Evolutionary conservation across 2,329 filamentous ascomycete genomes (phyloP).

Genomic region (Bimuria novae-zelandiae): DNA sequence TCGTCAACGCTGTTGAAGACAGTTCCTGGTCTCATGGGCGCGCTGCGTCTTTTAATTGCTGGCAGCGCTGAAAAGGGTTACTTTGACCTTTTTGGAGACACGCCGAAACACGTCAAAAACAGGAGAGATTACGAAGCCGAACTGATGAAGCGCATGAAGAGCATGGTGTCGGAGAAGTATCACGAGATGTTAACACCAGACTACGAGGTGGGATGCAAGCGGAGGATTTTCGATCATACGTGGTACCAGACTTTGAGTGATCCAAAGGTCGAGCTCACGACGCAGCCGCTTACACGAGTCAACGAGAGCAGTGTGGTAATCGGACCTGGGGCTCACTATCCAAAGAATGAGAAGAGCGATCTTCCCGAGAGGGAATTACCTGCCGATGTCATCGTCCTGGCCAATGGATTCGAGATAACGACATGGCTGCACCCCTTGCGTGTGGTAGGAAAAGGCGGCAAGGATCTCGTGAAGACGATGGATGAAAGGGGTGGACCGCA

Average conservation of each 20-base stretch:
- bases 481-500: slow-evolving; percentile 62
- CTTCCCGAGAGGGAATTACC: slow-evolving; percentile 50
- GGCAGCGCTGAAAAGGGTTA: slow-evolving; percentile 50
- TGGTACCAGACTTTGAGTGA: slow-evolving; percentile 61
- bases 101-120: slow-evolving; percentile 43
- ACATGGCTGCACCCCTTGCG: slow-evolving; percentile 59
- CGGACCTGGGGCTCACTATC: slow-evolving; percentile 56
- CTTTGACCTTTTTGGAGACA: slow-evolving; percentile 54
- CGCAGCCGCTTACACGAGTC: slow-evolving; percentile 56
- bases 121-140: slow-evolving; percentile 49
- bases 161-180: slow-evolving; percentile 61
- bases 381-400: slow-evolving; percentile 65
- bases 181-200: slow-evolving; percentile 65
- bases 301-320: slow-evolving; percentile 55
- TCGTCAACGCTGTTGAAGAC: slow-evolving; percentile 51
- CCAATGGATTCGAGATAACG: slow-evolving; percentile 65
- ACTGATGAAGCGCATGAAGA: slow-evolving; percentile 54
- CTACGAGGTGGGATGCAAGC: slow-evolving; percentile 66
- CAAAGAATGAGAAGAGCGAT: slow-evolving; percentile 43
- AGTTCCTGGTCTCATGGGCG: slow-evolving; percentile 57
- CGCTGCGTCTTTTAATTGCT: slow-evolving; percentile 54
- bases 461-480: slow-evolving; percentile 61
- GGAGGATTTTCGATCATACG: slow-evolving; percentile 63
- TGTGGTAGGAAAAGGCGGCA: slow-evolving; percentile 57
- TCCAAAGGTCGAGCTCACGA: slow-evolving; percentile 59